These are phyloP conservation scores for Rhynchospora breviuscula DNA, from an alignment of 176 grass and related monocot genomes.

Conservation along the genomic window DNA sequence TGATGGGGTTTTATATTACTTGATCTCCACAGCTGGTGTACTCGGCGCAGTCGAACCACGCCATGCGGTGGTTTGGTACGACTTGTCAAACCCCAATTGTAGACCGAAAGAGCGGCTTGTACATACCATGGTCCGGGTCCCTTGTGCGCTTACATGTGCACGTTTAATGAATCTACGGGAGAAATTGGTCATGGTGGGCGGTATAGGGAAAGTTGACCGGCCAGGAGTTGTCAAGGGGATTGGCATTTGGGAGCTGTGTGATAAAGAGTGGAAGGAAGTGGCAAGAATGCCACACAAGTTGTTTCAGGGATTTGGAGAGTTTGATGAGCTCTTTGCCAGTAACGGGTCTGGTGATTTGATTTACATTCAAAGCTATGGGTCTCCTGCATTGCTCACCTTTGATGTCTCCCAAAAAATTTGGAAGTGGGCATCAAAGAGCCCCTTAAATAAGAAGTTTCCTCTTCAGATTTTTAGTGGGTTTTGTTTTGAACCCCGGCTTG, in stretches of 20 bases:
- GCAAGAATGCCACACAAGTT: slow-evolving; percentile 82
- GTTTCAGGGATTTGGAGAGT: slow-evolving; percentile 89
- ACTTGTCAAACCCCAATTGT: slow-evolving; percentile 30
- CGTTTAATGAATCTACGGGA: slow-evolving; percentile 68
- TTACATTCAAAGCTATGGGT: slow-evolving; percentile 89
- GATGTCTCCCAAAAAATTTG: slow-evolving; percentile 65
- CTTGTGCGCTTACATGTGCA: slow-evolving; percentile 65
- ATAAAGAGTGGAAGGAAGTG: slow-evolving; percentile 62
- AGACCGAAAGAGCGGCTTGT: slow-evolving; percentile 13
- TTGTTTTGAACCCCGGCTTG: slow-evolving; percentile 80
- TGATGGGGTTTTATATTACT: slow-evolving; percentile 70
- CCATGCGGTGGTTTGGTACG: slow-evolving; percentile 71
- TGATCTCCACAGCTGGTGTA: slow-evolving; percentile 62
- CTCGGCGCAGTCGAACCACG: slow-evolving; percentile 40
- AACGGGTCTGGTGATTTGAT: slow-evolving; percentile 67
- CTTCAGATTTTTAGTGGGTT: slow-evolving; percentile 91
- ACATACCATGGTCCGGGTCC: slow-evolving; percentile 53
- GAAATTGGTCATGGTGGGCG: slow-evolving; percentile 66
- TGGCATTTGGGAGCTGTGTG: slow-evolving; percentile 71
- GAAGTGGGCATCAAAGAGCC: slow-evolving; percentile 85
- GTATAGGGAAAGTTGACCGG: slow-evolving; percentile 76
- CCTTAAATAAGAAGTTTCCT: slow-evolving; percentile 69
- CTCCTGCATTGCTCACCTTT: slow-evolving; percentile 66
- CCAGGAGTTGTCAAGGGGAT: slow-evolving; percentile 93
- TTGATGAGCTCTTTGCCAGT: slow-evolving; percentile 82